Evolutionary conservation across 2,329 filamentous ascomycete genomes (phyloP).

Genomic region (Venturia oleaginea): DNA sequence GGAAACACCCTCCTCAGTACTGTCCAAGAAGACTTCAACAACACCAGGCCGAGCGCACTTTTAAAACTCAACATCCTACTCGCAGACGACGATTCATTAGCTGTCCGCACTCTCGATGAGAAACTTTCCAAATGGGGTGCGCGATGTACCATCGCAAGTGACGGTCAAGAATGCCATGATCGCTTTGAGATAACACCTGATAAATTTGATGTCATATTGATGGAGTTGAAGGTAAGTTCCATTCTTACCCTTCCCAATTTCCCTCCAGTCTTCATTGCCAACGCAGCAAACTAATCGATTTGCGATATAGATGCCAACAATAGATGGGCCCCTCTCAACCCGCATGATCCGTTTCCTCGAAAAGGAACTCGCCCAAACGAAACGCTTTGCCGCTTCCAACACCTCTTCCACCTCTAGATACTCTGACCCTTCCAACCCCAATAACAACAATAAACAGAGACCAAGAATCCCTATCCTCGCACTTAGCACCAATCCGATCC

Average conservation of each 20-base stretch:
- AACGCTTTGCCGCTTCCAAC: background rate
- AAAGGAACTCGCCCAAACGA: background rate
- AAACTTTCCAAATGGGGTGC: background rate
- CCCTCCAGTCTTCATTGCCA: background rate
- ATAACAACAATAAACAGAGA: background rate
- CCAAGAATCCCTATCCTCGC: background rate
- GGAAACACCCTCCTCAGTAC: background rate
- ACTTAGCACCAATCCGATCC: background rate
- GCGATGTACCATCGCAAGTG: background rate
- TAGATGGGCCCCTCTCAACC: background rate
- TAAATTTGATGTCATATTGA: background rate
- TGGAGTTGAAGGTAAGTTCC: background rate
- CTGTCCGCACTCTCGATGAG: background rate
- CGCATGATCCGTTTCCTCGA: constrained; percentile 7
- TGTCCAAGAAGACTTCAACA: background rate
- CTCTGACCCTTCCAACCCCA: background rate
- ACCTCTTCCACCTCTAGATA: background rate
- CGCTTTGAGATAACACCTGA: background rate
- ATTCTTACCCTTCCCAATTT: background rate
- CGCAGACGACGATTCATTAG: background rate
- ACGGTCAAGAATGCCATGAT: constrained; percentile 5
- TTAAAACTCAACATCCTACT: background rate
- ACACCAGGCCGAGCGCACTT: background rate
- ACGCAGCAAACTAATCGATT: background rate
- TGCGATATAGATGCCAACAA: background rate